These are phyloP conservation scores for Penstemon davidsonii DNA, from an alignment of 257 asterid species.

Conservation along the genomic window DNA sequence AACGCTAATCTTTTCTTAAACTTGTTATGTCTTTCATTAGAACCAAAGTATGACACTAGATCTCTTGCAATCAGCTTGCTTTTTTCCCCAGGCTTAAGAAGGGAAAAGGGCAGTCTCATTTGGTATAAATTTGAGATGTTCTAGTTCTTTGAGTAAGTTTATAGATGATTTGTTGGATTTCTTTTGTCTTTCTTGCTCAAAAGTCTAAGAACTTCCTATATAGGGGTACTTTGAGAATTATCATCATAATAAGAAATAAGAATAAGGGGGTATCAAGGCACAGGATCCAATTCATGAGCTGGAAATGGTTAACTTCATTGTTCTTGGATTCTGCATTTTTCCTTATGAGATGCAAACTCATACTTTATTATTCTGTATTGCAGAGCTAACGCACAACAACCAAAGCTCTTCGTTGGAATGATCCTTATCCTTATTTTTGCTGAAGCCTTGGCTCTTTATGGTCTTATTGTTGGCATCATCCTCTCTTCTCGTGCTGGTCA, in stretches of 20 bases:
- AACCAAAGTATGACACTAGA: background rate
- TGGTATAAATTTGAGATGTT: background rate
- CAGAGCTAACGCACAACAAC: constrained; percentile 87
- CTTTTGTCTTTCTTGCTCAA: background rate
- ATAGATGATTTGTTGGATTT: background rate
- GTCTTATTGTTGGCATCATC: constrained; percentile 85
- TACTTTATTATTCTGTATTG: constrained; percentile 14
- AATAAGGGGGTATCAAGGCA: constrained; percentile 3
- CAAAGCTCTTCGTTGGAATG: constrained; percentile 86
- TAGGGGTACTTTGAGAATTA: background rate
- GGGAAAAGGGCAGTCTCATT: background rate
- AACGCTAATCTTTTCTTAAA: background rate
- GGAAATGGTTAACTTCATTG: background rate
- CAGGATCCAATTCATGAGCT: background rate
- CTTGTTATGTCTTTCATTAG: background rate
- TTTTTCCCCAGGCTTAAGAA: background rate
- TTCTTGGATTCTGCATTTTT: constrained; percentile 4
- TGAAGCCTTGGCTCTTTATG: constrained; percentile 75
- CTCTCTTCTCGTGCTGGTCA: constrained; percentile 91
- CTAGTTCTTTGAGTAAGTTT: background rate
- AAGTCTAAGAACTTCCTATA: background rate
- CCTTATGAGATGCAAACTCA: constrained; percentile 3
- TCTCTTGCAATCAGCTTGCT: background rate
- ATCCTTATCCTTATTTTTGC: constrained; percentile 82
- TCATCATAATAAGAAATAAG: background rate